phyloP scores from a whole-genome alignment of 306 rosid species.

The Quercus agrifolia region DNA sequence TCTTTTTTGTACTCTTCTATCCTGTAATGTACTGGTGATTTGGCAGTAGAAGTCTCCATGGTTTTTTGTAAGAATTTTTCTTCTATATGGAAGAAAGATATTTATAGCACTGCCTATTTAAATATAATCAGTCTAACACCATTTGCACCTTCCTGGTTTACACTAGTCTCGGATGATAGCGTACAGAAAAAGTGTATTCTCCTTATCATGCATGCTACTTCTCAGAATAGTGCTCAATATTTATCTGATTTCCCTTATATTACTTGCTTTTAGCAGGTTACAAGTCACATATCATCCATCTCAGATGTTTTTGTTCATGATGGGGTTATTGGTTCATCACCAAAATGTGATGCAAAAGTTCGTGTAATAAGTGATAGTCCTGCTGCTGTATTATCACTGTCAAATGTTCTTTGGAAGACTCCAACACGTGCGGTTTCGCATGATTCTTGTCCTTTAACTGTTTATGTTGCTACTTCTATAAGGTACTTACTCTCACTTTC shows the following conservation, averaged over 20 bases:
- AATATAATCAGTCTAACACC: not conserved
- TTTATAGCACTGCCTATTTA: not conserved
- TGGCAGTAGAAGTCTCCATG: not conserved
- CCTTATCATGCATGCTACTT: not conserved
- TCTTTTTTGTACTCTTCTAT: no score
- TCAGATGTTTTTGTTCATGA: slow-evolving; percentile 50
- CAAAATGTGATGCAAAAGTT: slow-evolving; percentile 38
- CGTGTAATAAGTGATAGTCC: slow-evolving; percentile 47
- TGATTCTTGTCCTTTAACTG: slow-evolving; percentile 50
- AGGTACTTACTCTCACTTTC: slow-evolving; percentile 14
- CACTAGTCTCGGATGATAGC: not conserved
- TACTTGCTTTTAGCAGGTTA: slow-evolving; percentile 26
- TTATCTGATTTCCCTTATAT: not conserved
- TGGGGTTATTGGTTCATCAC: slow-evolving; percentile 40
- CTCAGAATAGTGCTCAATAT: not conserved
- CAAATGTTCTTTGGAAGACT: slow-evolving; percentile 36
- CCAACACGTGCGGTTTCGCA: slow-evolving; percentile 39
- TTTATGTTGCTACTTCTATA: slow-evolving; percentile 36
- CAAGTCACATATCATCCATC: slow-evolving; percentile 40
- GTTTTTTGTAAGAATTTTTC: not conserved
- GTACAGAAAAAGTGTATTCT: not conserved
- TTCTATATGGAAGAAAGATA: not conserved
- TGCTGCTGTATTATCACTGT: slow-evolving; percentile 40
- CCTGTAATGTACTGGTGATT: no score
- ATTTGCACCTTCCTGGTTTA: not conserved